These are phyloP conservation scores for Isatis tinctoria DNA, from an alignment of 345 rosid species.

Conservation along the genomic window DNA sequence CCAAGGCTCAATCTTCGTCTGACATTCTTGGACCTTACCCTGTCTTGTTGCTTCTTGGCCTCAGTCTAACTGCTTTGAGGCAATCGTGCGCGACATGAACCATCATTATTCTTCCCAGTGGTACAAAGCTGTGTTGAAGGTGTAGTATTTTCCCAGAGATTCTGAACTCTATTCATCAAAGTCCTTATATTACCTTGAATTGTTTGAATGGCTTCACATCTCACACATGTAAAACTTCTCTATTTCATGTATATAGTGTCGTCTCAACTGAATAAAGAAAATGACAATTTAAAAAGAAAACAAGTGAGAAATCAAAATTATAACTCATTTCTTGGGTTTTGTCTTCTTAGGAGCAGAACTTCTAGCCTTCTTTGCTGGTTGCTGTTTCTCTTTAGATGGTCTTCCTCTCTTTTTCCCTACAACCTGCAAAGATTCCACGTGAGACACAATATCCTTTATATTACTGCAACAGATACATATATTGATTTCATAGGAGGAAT, in stretches of 20 bases:
- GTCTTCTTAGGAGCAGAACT: conserved; percentile 37
- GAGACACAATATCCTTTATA: not conserved
- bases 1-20: conserved; percentile 48
- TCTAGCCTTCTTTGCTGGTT: conserved; percentile 51
- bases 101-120: not conserved
- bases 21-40: conserved; percentile 34
- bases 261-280: conserved; percentile 1
- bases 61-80: conserved; percentile 30
- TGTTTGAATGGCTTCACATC: conserved; percentile 8
- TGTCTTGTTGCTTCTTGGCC: conserved; percentile 29
- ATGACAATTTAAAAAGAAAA: not conserved
- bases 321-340: conserved; percentile 38
- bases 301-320: not conserved
- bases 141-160: not conserved
- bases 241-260: conserved; percentile 9
- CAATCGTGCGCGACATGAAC: conserved; percentile 4
- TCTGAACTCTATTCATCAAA: not conserved
- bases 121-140: not conserved
- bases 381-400: conserved; percentile 52
- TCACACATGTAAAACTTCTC: conserved; percentile 7
- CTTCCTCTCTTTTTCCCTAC: conserved; percentile 53
- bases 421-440: conserved; percentile 42
- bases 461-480: not conserved
- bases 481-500: not conserved
- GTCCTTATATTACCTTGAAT: not conserved